Percentiles rank a stretch among this genome's conserved stretches.
These are phyloP conservation scores for Cytospora leucostoma DNA, from an alignment of 2,329 filamentous ascomycete genomes.

Conservation along the genomic window DNA sequence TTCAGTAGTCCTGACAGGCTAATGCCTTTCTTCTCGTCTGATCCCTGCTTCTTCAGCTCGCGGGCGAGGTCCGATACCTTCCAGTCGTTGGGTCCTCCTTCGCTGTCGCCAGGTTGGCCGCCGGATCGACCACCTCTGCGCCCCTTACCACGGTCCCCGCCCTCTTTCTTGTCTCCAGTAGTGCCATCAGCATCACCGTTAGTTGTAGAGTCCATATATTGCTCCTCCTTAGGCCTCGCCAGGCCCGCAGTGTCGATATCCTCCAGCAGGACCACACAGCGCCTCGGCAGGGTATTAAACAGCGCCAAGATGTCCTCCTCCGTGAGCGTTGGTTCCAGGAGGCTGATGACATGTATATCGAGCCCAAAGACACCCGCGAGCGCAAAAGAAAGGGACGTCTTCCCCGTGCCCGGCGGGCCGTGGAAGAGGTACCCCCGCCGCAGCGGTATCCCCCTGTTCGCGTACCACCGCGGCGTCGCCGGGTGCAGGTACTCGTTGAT, in stretches of 20 bases:
- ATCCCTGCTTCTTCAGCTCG: slow-evolving; percentile 45
- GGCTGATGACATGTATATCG: slow-evolving; percentile 64
- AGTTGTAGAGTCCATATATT: slow-evolving; percentile 27
- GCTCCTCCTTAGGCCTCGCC: slow-evolving; percentile 42
- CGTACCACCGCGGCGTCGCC: slow-evolving; percentile 70
- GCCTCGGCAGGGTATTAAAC: slow-evolving; percentile 61
- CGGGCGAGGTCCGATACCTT: slow-evolving; percentile 46
- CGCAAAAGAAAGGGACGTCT: slow-evolving; percentile 68
- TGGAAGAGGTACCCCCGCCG: slow-evolving; percentile 77
- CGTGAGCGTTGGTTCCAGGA: slow-evolving; percentile 60
- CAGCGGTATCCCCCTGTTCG: slow-evolving; percentile 73
- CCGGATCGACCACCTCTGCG: slow-evolving; percentile 20
- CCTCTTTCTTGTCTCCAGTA: slow-evolving; percentile 28
- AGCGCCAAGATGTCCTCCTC: slow-evolving; percentile 62
- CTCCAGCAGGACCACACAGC: slow-evolving; percentile 67
- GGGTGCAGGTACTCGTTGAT: slow-evolving; percentile 79
- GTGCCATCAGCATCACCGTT: slow-evolving; percentile 25
- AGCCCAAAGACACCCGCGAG: slow-evolving; percentile 67
- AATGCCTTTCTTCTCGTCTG: slow-evolving; percentile 54
- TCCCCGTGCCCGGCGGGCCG: slow-evolving; percentile 74
- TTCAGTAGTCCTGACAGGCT: slow-evolving; percentile 80
- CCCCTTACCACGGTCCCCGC: slow-evolving; percentile 21
- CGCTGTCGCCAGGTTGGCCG: slow-evolving; percentile 15
- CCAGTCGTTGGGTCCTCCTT: slow-evolving; percentile 35
- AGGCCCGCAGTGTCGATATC: slow-evolving; percentile 70